A percentile compares a stretch with the other conserved stretches of the same genome.
Conservation (phyloP, 139 green algal genomes). For the Chlamydomonas schloesseri region DNA sequence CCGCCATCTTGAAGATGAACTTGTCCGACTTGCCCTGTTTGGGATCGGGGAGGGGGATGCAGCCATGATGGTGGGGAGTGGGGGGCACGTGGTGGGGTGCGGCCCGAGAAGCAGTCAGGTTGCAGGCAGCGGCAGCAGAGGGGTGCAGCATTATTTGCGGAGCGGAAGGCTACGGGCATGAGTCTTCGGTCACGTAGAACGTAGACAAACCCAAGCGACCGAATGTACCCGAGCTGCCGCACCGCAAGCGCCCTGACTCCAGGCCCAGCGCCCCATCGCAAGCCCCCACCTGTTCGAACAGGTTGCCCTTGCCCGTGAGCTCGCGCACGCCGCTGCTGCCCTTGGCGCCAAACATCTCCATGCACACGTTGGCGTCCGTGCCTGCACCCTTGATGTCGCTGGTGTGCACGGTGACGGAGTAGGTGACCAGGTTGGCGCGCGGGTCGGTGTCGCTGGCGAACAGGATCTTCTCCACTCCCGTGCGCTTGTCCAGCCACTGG, state of each 20-base stretch:
- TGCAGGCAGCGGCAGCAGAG: background rate
- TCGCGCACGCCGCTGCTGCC: slow-evolving; percentile 42
- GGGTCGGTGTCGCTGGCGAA: slow-evolving; percentile 51
- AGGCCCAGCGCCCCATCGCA: background rate
- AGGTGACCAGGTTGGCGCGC: slow-evolving; percentile 40
- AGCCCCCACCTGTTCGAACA: slow-evolving; percentile 53
- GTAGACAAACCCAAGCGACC: no score
- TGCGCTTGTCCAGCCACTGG: slow-evolving; percentile 60
- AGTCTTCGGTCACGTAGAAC: no score
- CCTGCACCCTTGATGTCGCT: slow-evolving; percentile 63
- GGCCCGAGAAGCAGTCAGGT: no score
- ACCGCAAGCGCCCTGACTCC: no score
- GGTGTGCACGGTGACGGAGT: slow-evolving; percentile 60
- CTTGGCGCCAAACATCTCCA: slow-evolving; percentile 66
- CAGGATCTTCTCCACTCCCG: slow-evolving; percentile 65
- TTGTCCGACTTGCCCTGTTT: slow-evolving; percentile 42
- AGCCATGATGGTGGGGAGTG: no score
- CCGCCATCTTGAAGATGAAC: slow-evolving; percentile 56
- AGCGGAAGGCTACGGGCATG: no score
- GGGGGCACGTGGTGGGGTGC: no score
- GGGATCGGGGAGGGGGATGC: no score
- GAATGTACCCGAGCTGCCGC: no score
- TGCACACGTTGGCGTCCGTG: slow-evolving; percentile 71
- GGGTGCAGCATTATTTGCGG: no score
- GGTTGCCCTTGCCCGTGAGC: slow-evolving; percentile 57